Evolutionary conservation across 169 alveolate genomes (phyloP).

Genomic region (Amoebophrya sp.): DNA sequence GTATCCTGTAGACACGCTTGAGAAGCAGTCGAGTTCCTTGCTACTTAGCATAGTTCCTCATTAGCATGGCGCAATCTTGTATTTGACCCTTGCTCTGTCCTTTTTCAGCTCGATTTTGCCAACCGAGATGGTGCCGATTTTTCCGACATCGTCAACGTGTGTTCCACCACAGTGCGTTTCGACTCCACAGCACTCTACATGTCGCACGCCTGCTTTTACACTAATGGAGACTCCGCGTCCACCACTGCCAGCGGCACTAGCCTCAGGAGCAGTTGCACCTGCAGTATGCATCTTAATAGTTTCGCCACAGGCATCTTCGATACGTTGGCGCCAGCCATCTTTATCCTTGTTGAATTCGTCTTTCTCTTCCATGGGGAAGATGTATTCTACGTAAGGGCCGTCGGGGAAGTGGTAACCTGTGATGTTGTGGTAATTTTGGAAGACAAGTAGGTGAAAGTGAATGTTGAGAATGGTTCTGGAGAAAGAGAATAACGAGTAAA

Average conservation of each 20-base stretch:
- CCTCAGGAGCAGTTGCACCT: too few relatives aligned
- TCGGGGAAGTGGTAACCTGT: not conserved
- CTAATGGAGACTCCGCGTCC: not conserved
- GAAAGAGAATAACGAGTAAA: too few relatives aligned
- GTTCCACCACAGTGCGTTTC: not conserved
- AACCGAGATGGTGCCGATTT: not conserved
- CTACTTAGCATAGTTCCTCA: too few relatives aligned
- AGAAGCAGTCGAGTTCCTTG: too few relatives aligned
- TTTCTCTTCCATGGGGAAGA: not conserved
- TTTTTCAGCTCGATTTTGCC: not conserved
- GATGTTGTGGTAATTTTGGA: too few relatives aligned
- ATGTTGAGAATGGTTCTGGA: too few relatives aligned
- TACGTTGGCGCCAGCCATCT: not conserved
- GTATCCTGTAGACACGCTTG: too few relatives aligned
- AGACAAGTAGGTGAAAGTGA: too few relatives aligned
- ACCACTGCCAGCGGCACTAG: not conserved
- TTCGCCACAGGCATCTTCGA: not conserved
- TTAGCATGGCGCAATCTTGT: not conserved
- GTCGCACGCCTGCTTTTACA: not conserved
- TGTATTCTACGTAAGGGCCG: not conserved
- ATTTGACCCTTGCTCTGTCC: not conserved
- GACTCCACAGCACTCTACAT: not conserved
- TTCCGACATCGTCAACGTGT: not conserved
- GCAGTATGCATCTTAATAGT: too few relatives aligned
- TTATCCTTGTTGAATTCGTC: not conserved